Base-by-base conservation (phyloP, 2,329 filamentous ascomycete genomes). In the Stemphylium vesicarium region DNA sequence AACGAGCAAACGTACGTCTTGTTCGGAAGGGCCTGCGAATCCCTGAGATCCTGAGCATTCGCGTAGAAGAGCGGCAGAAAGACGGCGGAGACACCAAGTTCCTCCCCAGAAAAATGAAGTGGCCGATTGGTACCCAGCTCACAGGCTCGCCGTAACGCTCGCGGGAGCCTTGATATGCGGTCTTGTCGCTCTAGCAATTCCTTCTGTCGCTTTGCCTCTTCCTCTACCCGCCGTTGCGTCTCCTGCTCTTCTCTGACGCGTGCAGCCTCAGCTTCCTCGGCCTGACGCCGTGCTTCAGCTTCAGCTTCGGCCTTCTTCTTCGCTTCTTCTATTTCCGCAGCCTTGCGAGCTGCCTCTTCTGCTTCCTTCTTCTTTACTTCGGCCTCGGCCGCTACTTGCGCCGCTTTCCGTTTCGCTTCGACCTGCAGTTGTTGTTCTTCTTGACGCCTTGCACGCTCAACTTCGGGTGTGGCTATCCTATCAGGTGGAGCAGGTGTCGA, bases 1-100 rank as follows among this genome's bases (percentile, higher is more conserved):
- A 75, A 77, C 5, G 72, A 75, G 57, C 73, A 69, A 48, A 77
- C 68, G 56, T 76, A 77, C 1, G 65, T 64, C 50, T 71, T 71
- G 31, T 54, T 49, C 10, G 55, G 46, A 32, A 55, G 41, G 15
- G 69, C 62, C 9, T 63, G 57, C 13, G 58, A 38, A 31, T 58
- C 55, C 36, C 56, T 59, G 12, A 76, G 63, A 38, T 76, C 71
- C 20, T 68, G 53, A 13, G 69, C 65, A 12, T 66, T 71, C n/a
- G 65, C 68, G 41, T 70, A 73, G 46, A 74, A 68, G 6, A 78
- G 64, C 4, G 76, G 76, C 3, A 77, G 64, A 42, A 76, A 78
- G 5, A 75, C 68, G 16, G 69, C 65, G 6, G 72, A 74, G 15
- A 77, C 71, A 26, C 75, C 75, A 31, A 76, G 60, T 50, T 77